Conservation (phyloP, 768 basidiomycete species). For the Fomitopsis pulvina region DNA sequence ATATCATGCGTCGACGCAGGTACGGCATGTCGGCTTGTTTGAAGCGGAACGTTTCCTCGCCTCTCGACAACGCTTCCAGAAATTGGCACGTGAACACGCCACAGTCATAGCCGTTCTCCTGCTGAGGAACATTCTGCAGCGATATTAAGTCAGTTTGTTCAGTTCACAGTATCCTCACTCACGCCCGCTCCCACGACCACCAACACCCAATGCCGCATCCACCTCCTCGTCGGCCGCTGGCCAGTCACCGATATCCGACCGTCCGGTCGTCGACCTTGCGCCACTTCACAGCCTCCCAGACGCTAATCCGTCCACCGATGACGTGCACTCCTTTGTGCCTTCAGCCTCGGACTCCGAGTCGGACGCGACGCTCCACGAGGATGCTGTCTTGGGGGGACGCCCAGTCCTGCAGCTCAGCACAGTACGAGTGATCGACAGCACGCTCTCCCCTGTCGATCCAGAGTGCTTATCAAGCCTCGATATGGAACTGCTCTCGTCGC, state of each 20-base stretch:
- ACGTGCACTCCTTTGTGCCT: background rate
- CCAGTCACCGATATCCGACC: background rate
- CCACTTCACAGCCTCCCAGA: too few species aligned
- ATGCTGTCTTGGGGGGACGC: background rate
- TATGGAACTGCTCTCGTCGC: slow-evolving; percentile 33
- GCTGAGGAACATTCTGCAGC: slow-evolving; percentile 75
- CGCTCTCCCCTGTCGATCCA: background rate
- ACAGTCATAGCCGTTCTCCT: slow-evolving; percentile 92
- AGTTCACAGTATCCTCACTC: too few species aligned
- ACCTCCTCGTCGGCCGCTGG: background rate
- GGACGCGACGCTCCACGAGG: background rate
- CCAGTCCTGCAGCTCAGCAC: background rate
- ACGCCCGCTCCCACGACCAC: background rate
- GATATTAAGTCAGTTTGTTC: too few species aligned
- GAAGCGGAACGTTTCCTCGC: slow-evolving; percentile 75
- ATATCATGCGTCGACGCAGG: slow-evolving; percentile 81
- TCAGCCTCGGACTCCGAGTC: background rate
- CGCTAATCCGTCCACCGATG: background rate
- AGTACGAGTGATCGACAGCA: background rate
- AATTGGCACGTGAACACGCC: slow-evolving; percentile 95
- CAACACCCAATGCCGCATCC: background rate
- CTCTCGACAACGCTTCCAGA: slow-evolving; percentile 73
- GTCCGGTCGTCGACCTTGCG: background rate
- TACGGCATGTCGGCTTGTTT: slow-evolving; percentile 78
- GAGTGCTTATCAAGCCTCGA: slow-evolving; percentile 31